Evolutionary conservation across 495 filamentous ascomycete genomes (phyloP).

Genomic region (Amphirosellinia nigrospora): DNA sequence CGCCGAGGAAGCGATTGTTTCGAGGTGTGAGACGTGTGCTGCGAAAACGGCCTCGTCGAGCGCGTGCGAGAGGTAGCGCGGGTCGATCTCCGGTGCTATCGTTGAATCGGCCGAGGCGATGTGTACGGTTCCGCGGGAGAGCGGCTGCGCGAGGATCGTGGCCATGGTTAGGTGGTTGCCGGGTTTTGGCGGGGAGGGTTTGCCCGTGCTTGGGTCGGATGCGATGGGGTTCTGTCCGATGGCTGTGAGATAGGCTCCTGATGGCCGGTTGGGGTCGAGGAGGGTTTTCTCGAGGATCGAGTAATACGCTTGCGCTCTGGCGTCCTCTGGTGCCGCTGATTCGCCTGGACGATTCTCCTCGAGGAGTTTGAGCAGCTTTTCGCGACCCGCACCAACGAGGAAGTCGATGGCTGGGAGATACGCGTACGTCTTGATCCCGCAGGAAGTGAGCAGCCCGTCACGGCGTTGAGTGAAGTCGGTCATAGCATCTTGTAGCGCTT

Average conservation of each 20-base stretch:
- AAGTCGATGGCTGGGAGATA: conserved; percentile 3
- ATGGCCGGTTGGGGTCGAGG: conserved; percentile 17
- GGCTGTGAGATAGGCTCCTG: conserved; percentile 19
- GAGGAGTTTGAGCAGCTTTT: conserved; percentile 5
- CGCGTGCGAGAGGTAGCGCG: conserved; percentile 59
- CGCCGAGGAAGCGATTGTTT: conserved; percentile 10
- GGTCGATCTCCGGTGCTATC: conserved; percentile 55
- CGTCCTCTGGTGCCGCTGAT: background rate
- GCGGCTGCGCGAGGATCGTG: conserved; percentile 54
- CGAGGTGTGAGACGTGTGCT: conserved; percentile 30
- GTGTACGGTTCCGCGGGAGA: conserved; percentile 65
- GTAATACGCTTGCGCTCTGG: background rate
- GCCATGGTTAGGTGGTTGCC: conserved; percentile 51
- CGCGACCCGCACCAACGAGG: background rate
- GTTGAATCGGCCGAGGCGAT: conserved; percentile 48
- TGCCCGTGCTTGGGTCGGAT: conserved; percentile 25
- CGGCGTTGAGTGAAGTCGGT: conserved; percentile 12
- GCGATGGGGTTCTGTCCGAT: background rate
- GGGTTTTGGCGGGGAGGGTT: conserved; percentile 32
- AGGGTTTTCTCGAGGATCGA: conserved; percentile 26
- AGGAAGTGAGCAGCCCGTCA: conserved; percentile 23
- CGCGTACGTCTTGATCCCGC: conserved; percentile 25
- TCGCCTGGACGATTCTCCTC: background rate
- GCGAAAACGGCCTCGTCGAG: conserved; percentile 58
- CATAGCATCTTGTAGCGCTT: conserved; percentile 17